phyloP scores from a whole-genome alignment of 129 eudicot genomes.

The Erigeron canadensis region DNA sequence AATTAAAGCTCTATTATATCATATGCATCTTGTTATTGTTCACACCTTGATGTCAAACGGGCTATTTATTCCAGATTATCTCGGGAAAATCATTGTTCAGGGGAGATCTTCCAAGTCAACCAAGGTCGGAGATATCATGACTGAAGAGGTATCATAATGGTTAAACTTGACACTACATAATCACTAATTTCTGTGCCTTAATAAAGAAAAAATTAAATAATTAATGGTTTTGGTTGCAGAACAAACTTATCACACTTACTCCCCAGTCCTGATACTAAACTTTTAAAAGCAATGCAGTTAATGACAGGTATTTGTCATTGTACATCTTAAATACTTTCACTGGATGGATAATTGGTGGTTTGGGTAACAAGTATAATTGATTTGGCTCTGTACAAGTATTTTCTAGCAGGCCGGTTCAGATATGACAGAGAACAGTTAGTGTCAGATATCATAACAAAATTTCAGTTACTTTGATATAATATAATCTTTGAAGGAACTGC shows the following conservation, averaged over 20 bases:
- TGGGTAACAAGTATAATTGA: too few species aligned
- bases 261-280: constrained; percentile 94
- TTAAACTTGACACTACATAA: background rate
- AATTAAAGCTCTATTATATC: background rate
- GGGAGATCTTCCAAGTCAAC: constrained; percentile 98
- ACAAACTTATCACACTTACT: constrained; percentile 96
- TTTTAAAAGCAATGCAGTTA: constrained; percentile 96
- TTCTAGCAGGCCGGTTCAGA: too few species aligned
- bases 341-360: background rate
- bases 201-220: background rate
- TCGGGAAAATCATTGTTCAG: constrained; percentile 94
- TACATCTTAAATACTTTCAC: background rate
- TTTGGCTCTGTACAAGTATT: too few species aligned
- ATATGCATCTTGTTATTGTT: background rate
- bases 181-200: background rate
- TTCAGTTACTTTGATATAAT: too few species aligned
- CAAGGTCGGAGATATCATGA: constrained; percentile 99
- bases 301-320: constrained; percentile 74
- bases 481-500: too few species aligned
- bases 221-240: constrained; percentile 50
- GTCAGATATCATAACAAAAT: too few species aligned
- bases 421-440: too few species aligned
- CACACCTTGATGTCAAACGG: background rate
- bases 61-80: constrained; percentile 65
- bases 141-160: constrained; percentile 78